Base-by-base conservation (phyloP, 345 rosid genomes). In the Nephelium lappaceum region DNA sequence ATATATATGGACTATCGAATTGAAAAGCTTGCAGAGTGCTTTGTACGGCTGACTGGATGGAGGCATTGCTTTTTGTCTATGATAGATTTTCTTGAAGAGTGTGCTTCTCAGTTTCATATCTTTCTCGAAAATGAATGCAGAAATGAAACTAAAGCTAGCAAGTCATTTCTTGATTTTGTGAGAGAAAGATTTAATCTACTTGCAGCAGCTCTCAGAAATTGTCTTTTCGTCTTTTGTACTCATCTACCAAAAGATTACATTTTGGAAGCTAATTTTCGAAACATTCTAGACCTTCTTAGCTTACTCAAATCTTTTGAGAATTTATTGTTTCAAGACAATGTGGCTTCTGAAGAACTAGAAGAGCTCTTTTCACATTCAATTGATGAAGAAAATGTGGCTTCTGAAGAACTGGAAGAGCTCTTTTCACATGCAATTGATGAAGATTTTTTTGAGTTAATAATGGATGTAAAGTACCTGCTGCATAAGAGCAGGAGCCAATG, bases 81-180 rank as follows among this genome's bases (percentile, higher is more conserved):
- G 72, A 63, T 71, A 47, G 8, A 76, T 23, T 49, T 70, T 57
- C 24, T 81, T 25, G 49, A 71, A 47, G 49, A 71, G 18, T 76
- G 72, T 49, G 67, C 12, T 41, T 1, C 3, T 21, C 71, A 70
- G 53, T 75, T 62, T 71, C 43, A 25, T 41, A 58, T 27, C 16
- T 70, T 55, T 41, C 27, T 43, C 16, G 87, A 81, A 49, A 84
- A 82, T 8, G 83, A 79, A 2, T 31, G 68, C 4, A 71, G 55
- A 15, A 61, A n/a, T 67, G 73, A 19, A 55, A 45, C 55, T 16
- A 63, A 49, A 24, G 12, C 3, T 57, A 27, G 41, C 65, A 75
- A 53, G 73, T 81, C 87, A 25, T 85, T 85, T 70, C 83, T 81
- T 49, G 77, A 78, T 68, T 86, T 78, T 64, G 57, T 73, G 69